Percentiles rank a stretch among this genome's conserved stretches.
Conservation (phyloP, 225 moss, liverwort and hornwort species). For the Physcomitrium patens region DNA sequence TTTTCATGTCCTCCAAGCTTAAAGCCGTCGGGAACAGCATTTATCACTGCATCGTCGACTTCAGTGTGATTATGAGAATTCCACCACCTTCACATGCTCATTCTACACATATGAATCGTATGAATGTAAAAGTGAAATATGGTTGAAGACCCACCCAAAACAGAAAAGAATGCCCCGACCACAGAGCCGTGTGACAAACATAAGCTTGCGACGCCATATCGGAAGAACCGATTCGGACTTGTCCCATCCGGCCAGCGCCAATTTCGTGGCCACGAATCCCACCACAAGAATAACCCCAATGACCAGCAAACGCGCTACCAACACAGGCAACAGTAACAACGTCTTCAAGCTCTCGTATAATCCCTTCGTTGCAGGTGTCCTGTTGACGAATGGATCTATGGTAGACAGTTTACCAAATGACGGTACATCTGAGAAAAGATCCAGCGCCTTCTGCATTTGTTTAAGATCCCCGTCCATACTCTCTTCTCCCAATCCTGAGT, state of each 20-base stretch:
- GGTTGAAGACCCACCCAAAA: conserved; percentile 62
- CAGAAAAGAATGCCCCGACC: conserved; percentile 75
- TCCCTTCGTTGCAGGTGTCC: conserved; percentile 59
- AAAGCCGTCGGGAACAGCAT: too few species aligned
- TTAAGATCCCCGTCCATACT: conserved; percentile 1
- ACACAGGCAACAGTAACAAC: conserved; percentile 61
- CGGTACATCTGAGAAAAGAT: conserved; percentile 54
- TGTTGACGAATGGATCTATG: conserved; percentile 80
- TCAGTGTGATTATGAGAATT: too few species aligned
- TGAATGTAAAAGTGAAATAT: not conserved
- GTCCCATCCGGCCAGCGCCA: conserved; percentile 66
- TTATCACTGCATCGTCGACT: too few species aligned
- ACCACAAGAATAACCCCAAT: conserved; percentile 59
- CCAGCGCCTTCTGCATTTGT: conserved; percentile 55
- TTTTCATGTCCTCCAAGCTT: too few species aligned
- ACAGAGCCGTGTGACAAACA: conserved; percentile 75
- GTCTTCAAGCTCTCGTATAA: conserved; percentile 72
- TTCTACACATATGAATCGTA: not conserved
- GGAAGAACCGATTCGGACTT: conserved; percentile 55
- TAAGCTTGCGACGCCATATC: conserved; percentile 70
- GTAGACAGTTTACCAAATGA: conserved; percentile 50
- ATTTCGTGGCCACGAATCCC: conserved; percentile 60
- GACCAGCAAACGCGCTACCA: conserved; percentile 64
- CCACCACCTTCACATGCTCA: too few species aligned
- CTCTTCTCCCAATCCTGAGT: not conserved